A percentile compares a stretch with the other conserved stretches of the same genome.
Evolutionary conservation across 495 filamentous ascomycete species (phyloP).

Genomic region (Penicillium goetzii): DNA sequence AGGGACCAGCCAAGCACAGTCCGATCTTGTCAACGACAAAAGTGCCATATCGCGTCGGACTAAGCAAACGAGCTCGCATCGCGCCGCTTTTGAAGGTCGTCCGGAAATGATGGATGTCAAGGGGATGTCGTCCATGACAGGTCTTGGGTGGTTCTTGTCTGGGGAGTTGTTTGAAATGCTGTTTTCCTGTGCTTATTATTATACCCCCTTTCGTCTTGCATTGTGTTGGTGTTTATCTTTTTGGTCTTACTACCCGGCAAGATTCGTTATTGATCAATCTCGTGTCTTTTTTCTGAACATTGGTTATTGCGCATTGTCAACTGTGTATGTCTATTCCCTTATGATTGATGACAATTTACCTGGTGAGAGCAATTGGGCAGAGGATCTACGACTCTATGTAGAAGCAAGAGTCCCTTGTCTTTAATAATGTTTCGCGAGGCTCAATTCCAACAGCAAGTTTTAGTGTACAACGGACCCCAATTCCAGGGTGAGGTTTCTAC

Average conservation of each 20-base stretch:
- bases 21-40: slow-evolving; percentile 57
- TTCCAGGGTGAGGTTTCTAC: not conserved
- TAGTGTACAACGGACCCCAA: not conserved
- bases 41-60: slow-evolving; percentile 65
- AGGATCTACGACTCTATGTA: not conserved
- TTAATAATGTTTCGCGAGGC: not conserved
- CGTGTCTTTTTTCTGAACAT: not conserved
- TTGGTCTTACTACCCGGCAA: not conserved
- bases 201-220: slow-evolving; percentile 27
- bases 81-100: slow-evolving; percentile 67
- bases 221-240: not conserved
- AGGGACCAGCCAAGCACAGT: slow-evolving; percentile 47
- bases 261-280: not conserved
- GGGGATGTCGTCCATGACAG: too few relatives aligned
- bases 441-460: not conserved
- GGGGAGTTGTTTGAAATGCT: not conserved
- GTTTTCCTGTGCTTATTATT: slow-evolving; percentile 23
- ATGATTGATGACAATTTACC: not conserved
- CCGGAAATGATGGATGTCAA: slow-evolving; percentile 50
- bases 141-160: not conserved
- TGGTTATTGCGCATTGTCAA: slow-evolving; percentile 1
- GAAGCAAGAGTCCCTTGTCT: not conserved
- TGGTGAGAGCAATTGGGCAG: not conserved
- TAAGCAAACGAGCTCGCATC: slow-evolving; percentile 68
- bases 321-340: not conserved